These are phyloP conservation scores for Ensete glaucum DNA, from an alignment of 176 grass and related monocot species.

Conservation along the genomic window DNA sequence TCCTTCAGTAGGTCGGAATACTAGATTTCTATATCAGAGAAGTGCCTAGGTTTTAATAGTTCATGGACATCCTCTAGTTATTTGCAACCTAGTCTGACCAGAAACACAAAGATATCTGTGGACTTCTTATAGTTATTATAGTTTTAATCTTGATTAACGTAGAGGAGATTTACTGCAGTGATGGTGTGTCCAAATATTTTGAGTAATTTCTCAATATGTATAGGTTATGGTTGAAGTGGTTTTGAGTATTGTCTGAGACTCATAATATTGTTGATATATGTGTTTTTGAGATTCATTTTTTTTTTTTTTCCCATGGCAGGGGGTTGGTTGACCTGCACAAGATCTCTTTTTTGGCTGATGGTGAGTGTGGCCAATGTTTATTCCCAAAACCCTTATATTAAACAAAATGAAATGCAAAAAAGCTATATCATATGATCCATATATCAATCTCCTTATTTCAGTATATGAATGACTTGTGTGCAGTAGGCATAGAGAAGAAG, in stretches of 20 bases:
- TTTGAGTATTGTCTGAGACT: not conserved
- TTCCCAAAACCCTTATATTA: not conserved
- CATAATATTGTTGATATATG: not conserved
- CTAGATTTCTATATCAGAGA: not conserved
- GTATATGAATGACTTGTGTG: not conserved
- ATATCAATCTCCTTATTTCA: not conserved
- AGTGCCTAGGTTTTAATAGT: not conserved
- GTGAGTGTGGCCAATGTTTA: not conserved
- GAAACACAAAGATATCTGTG: not conserved
- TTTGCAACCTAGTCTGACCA: not conserved
- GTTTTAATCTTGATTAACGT: not conserved
- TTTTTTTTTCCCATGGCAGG: too few relatives aligned
- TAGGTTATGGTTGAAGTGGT: not conserved
- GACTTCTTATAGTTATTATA: not conserved
- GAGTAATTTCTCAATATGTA: not conserved
- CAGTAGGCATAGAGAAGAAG: not conserved
- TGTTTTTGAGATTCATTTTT: not conserved
- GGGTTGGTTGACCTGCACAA: too few relatives aligned
- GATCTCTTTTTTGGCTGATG: not conserved
- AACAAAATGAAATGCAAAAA: not conserved
- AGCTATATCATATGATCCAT: not conserved
- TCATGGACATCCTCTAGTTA: too few relatives aligned
- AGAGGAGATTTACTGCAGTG: not conserved
- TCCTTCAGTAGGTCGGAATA: not conserved
- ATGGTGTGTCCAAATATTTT: not conserved